Evolutionary conservation across 345 rosid genomes (phyloP), one percentile per base, ranked within the genome.

Genomic region (Hibiscus tridactylites): DNA sequence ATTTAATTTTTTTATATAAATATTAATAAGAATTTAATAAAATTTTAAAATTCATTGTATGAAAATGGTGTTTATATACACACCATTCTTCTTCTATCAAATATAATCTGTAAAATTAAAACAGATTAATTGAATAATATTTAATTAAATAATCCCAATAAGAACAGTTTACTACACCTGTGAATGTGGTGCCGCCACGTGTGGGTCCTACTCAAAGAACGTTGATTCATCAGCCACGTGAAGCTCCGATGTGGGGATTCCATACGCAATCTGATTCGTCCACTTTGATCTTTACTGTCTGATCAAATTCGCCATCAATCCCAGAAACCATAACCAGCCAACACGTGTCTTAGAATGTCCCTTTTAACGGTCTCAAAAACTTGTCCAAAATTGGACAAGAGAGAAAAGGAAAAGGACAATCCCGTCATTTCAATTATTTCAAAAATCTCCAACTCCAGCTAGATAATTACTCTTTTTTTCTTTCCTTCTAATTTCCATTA

Each of bases 391-490:
- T 11, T 7, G 47, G 17, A 60, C 16, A 29, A 16, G 50, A 15
- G 0, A 26, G 62, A 9, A 24, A 4, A 3, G 1, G 1, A 3
- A 63, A 57, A 57, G 70, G 56, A 65, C 44, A 73, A n/a, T 21
- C 62, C 8, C 64, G 76, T 65, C 70, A 73, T 63, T 73, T 60
- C 61, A 21, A 0, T 21, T 1, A 57, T 24, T 57, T 9, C 33
- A 57, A 33, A 57, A 57, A 57, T 16, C 58, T 11, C 35, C 61
- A 4, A 53, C 39, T 73, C 75, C 75, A 72, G 75, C 75, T 62
- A 49, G 33, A 19, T 6, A 26, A 57, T 57, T 21, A 3, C 13
- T 21, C 10, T 2, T 56, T 6, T 53, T 50, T 50, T n/a, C 6
- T 47, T 2, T 37, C 6, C n/a, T 21, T 7, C 4, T 39, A 39